These are phyloP conservation scores for Paecilomyces dactylethromorphus DNA, from an alignment of 2,329 filamentous ascomycete genomes.

Conservation along the genomic window DNA sequence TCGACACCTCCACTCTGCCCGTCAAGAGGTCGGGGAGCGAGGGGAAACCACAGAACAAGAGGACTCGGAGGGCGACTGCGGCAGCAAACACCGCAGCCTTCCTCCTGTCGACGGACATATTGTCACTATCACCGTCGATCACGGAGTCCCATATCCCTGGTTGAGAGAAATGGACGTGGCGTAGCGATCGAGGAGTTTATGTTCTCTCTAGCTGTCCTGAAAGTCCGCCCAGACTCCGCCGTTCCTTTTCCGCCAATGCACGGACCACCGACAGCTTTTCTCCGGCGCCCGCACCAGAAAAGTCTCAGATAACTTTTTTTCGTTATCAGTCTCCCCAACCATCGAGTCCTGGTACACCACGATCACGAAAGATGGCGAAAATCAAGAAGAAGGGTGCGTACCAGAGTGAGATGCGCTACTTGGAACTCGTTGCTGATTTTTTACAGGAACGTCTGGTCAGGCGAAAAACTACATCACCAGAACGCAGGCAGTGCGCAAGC, in stretches of 20 bases:
- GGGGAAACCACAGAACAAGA: constrained; percentile 76
- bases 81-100: constrained; percentile 65
- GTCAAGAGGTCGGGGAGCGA: constrained; percentile 77
- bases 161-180: neutral
- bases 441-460: constrained; percentile 69
- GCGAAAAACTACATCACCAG: constrained; percentile 98
- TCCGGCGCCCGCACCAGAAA: constrained; percentile 12
- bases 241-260: constrained; percentile 20
- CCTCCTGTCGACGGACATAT: constrained; percentile 55
- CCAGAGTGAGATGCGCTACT: neutral
- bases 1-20: constrained; percentile 91
- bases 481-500: constrained; percentile 93
- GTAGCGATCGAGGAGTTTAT: neutral
- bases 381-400: constrained; percentile 79
- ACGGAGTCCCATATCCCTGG: constrained; percentile 1
- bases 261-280: constrained; percentile 20
- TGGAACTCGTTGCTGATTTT: constrained; percentile 9
- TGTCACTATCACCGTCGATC: constrained; percentile 5
- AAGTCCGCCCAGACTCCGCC: neutral
- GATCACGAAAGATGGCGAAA: constrained; percentile 54
- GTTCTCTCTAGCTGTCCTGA: constrained; percentile 13
- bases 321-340: constrained; percentile 22
- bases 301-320: constrained; percentile 32
- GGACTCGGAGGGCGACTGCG: constrained; percentile 70
- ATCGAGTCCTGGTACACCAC: constrained; percentile 17